A percentile compares a stretch with the other conserved stretches of the same genome.
Conservation (phyloP, 805 yeast genomes). For the Lipomyces japonicus region DNA sequence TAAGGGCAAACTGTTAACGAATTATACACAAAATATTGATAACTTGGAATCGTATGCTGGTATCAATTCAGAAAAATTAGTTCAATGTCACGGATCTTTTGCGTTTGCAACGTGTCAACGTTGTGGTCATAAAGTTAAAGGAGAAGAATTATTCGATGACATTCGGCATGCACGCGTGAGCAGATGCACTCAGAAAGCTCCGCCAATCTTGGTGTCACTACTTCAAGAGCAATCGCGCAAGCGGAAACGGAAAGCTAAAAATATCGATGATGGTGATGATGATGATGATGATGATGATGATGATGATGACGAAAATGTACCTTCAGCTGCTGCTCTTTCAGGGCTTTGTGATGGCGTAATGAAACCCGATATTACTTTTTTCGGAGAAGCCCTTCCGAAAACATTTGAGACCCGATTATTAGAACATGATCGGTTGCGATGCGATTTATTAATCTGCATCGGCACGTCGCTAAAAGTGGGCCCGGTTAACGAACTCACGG, state of each 20-base stretch:
- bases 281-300: slow-evolving; percentile 35
- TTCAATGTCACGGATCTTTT: slow-evolving; percentile 92
- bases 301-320: slow-evolving; percentile 31
- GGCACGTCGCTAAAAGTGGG: slow-evolving; percentile 92
- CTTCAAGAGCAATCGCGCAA: slow-evolving; percentile 23
- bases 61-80: slow-evolving; percentile 56
- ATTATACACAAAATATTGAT: slow-evolving; percentile 89
- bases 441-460: slow-evolving; percentile 78
- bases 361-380: slow-evolving; percentile 91
- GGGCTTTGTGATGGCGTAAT: slow-evolving; percentile 58
- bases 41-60: slow-evolving; percentile 66
- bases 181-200: slow-evolving; percentile 47
- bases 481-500: slow-evolving; percentile 86
- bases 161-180: slow-evolving; percentile 62
- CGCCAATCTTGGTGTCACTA: background rate
- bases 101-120: slow-evolving; percentile 82
- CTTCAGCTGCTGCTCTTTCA: slow-evolving; percentile 30
- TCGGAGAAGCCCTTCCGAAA: slow-evolving; percentile 78
- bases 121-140: slow-evolving; percentile 64
- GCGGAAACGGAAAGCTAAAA: slow-evolving; percentile 39
- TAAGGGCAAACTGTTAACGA: slow-evolving; percentile 70
- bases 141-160: slow-evolving; percentile 58
- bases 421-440: slow-evolving; percentile 57
- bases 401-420: slow-evolving; percentile 54
- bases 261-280: slow-evolving; percentile 34